phyloP scores from a whole-genome alignment of 768 basidiomycete genomes.

The Tremella yokohamensis region DNA sequence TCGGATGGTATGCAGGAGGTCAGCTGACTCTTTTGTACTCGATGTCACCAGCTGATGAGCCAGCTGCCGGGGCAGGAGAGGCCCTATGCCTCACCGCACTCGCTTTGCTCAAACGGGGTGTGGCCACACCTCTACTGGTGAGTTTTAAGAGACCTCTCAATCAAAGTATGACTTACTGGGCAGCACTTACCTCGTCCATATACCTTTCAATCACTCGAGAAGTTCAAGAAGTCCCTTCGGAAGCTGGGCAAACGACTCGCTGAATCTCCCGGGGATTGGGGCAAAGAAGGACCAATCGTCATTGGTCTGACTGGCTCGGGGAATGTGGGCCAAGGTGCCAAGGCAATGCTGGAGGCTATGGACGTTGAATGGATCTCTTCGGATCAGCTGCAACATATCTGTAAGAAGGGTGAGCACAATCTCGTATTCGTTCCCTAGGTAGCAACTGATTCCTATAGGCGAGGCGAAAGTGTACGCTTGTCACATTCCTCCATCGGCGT shows the following conservation, averaged over 20 bases:
- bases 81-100: constrained; percentile 74
- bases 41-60: constrained; percentile 2
- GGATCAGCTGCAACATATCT: constrained; percentile 60
- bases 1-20: constrained; percentile 93
- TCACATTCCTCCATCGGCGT: constrained; percentile 54
- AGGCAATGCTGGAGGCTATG: constrained; percentile 68
- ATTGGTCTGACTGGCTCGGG: constrained; percentile 79
- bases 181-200: constrained; percentile 79
- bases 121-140: constrained; percentile 79
- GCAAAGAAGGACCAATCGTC: constrained; percentile 69
- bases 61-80: constrained; percentile 80
- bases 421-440: too few species aligned
- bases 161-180: background rate
- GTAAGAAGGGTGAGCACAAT: constrained; percentile 35
- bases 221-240: constrained; percentile 60
- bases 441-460: background rate
- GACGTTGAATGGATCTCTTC: constrained; percentile 62
- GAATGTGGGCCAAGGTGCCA: constrained; percentile 73
- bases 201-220: constrained; percentile 61
- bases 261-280: constrained; percentile 55
- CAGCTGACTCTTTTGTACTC: constrained; percentile 32
- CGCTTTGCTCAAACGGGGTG: constrained; percentile 69
- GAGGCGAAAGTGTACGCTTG: constrained; percentile 38
- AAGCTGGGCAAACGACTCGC: constrained; percentile 61
- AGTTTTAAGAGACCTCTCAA: constrained; percentile 40